Percentiles rank a stretch among this genome's conserved stretches.
Conservation (phyloP, 768 basidiomycete species). For the Hericium erinaceus region DNA sequence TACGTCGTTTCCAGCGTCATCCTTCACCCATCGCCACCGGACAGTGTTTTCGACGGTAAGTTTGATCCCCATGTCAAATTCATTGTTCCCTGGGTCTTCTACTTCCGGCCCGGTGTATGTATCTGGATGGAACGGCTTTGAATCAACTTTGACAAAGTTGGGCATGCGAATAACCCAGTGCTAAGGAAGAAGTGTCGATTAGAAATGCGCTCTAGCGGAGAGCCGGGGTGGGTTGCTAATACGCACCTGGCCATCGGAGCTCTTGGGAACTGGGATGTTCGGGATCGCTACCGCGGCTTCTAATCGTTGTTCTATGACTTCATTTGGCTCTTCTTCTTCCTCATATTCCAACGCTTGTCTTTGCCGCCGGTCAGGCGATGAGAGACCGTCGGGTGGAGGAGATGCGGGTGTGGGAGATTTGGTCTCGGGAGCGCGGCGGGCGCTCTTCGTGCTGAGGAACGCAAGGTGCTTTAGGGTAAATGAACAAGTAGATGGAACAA, state of each 20-base stretch:
- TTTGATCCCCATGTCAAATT: slow-evolving; percentile 76
- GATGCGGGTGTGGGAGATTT: slow-evolving; percentile 23
- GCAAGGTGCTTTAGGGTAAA: neutral
- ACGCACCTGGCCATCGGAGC: slow-evolving; percentile 75
- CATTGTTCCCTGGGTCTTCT: slow-evolving; percentile 55
- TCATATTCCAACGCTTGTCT: slow-evolving; percentile 70
- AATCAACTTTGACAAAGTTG: slow-evolving; percentile 85
- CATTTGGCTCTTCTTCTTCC: slow-evolving; percentile 63
- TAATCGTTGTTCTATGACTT: slow-evolving; percentile 41
- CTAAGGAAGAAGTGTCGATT: slow-evolving; percentile 29
- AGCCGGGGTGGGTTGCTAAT: neutral
- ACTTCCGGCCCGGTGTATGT: slow-evolving; percentile 79
- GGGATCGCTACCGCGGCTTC: slow-evolving; percentile 75
- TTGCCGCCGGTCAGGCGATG: slow-evolving; percentile 45
- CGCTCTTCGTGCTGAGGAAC: slow-evolving; percentile 5
- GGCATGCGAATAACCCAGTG: slow-evolving; percentile 91
- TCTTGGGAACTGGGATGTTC: slow-evolving; percentile 76
- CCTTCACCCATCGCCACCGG: slow-evolving; percentile 90
- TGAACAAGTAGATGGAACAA: neutral
- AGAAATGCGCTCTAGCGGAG: slow-evolving; percentile 6
- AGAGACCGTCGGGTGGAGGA: slow-evolving; percentile 42
- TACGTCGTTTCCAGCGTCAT: slow-evolving; percentile 66
- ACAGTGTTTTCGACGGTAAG: slow-evolving; percentile 90
- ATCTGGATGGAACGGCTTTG: slow-evolving; percentile 83
- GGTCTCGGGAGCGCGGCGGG: slow-evolving; percentile 13